Evolutionary conservation across 106 monocot genomes (phyloP), one percentile per base, ranked within the genome.

Genomic region (Dactylorhiza incarnata): DNA sequence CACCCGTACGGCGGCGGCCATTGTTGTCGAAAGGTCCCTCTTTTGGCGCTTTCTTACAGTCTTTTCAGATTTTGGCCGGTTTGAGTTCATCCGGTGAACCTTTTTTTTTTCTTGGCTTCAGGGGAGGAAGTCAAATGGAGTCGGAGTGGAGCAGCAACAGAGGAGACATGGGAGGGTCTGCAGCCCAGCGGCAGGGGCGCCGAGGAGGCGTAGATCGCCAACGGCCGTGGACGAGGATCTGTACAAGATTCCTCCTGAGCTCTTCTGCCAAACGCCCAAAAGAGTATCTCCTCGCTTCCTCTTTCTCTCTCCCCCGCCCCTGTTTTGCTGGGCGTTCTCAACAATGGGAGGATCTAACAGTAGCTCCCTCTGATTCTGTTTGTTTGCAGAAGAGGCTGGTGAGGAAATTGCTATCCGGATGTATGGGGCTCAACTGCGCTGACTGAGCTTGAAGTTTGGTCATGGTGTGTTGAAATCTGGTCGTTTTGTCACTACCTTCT

Each of bases 161-260:
- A 83, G 67, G 69, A 83, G 75, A 45, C 83, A 82, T 44, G 77
- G 68, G 66, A 77, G 62, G 50, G 74, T 78, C 12, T 74, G 54
- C 51, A 67, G 73, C 56, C 25, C 48, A 10, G 45, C 51, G 2
- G 63, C 15, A 9, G 51, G 16, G 53, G 43, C 45, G 55, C 77
- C 62, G 56, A 54, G 73, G 20, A 63, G 9, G 22, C 2, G 11
- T 0, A 72, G 48, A 48, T 44, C 48, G 20, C 72, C 72, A 3
- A 72, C 16, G 15, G 72, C 46, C 2, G 45, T 72, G 48, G 72
- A 72, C 48, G 72, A 72, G 24, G 46, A 72, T 20, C 48, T 72
- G 48, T 72, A 72, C 72, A 72, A 72, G 48, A 72, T 72, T 9
- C 72, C 72, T 4, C 72, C 48, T 0, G 72, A 72, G 72, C 47